Conservation (phyloP, 306 rosid species). For the Prunus fruticosa region DNA sequence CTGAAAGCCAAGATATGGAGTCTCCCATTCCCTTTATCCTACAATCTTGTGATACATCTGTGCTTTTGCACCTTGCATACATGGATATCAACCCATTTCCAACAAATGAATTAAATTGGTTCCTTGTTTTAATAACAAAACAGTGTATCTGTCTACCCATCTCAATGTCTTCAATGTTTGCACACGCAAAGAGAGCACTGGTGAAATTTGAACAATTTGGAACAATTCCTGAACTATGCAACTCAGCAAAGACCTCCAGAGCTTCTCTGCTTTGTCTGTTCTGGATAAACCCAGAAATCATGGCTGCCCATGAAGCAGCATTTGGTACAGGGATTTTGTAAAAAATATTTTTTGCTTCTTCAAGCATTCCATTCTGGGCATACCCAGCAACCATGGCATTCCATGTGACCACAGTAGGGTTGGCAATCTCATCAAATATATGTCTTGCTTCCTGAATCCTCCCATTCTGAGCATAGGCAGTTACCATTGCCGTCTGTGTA, state of each 20-base stretch:
- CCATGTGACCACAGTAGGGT: conserved; percentile 34
- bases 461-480: conserved; percentile 37
- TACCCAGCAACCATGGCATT: conserved; percentile 39
- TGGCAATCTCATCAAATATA: conserved; percentile 25
- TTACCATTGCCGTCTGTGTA: conserved; percentile 22
- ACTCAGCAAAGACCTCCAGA: conserved; percentile 29
- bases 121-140: conserved; percentile 31
- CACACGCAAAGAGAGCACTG: conserved; percentile 34
- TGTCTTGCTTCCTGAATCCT: conserved; percentile 25
- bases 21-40: conserved; percentile 21
- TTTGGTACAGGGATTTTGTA: conserved; percentile 14
- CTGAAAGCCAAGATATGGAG: conserved; percentile 27
- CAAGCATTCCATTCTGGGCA: conserved; percentile 42
- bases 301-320: conserved; percentile 36
- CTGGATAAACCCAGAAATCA: conserved; percentile 34
- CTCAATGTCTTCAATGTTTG: conserved; percentile 22
- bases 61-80: conserved; percentile 30
- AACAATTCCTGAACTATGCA: conserved; percentile 30
- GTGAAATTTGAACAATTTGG: conserved; percentile 33
- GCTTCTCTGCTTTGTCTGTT: conserved; percentile 33
- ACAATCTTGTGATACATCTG: conserved; percentile 17
- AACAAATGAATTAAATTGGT: conserved; percentile 29
- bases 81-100: conserved; percentile 37
- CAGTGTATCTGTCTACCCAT: conserved; percentile 31
- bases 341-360: conserved; percentile 34